Percentiles rank a stretch among this genome's conserved stretches.
phyloP scores from a whole-genome alignment of 2,329 filamentous ascomycete genomes.

The Venturia oleaginea region DNA sequence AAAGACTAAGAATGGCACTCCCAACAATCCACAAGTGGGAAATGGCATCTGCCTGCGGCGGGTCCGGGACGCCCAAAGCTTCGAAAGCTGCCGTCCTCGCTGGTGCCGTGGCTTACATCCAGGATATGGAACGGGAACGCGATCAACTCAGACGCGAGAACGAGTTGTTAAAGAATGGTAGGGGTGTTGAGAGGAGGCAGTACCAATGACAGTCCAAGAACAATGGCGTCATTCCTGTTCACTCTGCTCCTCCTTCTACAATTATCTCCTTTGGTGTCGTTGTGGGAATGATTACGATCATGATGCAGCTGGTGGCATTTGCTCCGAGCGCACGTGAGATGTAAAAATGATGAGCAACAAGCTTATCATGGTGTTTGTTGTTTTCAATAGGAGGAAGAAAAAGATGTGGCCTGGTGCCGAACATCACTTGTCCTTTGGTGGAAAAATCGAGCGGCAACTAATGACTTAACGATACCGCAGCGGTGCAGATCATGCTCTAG shows the following conservation, averaged over 20 bases:
- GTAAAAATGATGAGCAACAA: too few species aligned
- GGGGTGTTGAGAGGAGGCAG: not conserved
- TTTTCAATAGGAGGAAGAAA: not conserved
- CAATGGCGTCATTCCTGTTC: not conserved
- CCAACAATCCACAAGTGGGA: constrained; percentile 20
- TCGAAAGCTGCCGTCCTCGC: constrained; percentile 38
- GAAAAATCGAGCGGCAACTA: not conserved
- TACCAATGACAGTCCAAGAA: not conserved
- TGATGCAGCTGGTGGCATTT: not conserved
- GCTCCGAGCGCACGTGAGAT: not conserved
- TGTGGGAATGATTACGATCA: too few species aligned
- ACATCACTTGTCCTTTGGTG: not conserved
- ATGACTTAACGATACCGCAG: not conserved
- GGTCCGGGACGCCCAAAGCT: constrained; percentile 31
- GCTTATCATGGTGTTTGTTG: not conserved
- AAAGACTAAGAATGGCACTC: constrained; percentile 23
- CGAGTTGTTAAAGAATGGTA: not conserved
- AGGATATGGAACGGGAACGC: constrained; percentile 34
- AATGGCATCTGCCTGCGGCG: not conserved
- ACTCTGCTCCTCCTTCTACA: too few species aligned
- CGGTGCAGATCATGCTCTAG: not conserved
- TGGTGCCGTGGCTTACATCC: constrained; percentile 37
- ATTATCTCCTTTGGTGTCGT: too few species aligned
- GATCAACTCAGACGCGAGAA: constrained; percentile 5
- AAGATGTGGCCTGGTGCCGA: not conserved